Percentiles rank a stretch among this genome's conserved stretches.
These are phyloP conservation scores for Chlamydomonas reinhardtii DNA, from an alignment of 163 green algal genomes.

Conservation along the genomic window DNA sequence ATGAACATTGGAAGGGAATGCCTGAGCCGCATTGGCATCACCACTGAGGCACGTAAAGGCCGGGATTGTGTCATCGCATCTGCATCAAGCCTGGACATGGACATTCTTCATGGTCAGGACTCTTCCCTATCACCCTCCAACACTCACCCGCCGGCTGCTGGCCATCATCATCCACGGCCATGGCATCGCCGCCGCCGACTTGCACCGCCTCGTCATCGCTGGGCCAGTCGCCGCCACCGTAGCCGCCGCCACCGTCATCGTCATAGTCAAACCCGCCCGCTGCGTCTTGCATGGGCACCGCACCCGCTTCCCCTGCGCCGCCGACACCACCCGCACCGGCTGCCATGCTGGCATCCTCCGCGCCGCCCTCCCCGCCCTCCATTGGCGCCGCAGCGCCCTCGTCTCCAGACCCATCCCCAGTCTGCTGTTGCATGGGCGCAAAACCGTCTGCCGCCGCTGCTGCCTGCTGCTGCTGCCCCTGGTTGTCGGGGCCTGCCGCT, in stretches of 20 bases:
- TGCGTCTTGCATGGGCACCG: not conserved
- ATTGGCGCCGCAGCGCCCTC: too few species aligned
- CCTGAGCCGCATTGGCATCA: too few species aligned
- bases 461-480: not conserved
- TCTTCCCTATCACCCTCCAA: too few species aligned
- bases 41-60: too few species aligned
- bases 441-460: not conserved
- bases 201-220: not conserved
- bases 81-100: too few species aligned
- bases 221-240: not conserved
- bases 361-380: not conserved
- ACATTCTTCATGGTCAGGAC: too few species aligned
- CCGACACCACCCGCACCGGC: too few species aligned
- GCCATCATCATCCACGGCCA: not conserved
- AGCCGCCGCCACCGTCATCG: conserved; percentile 4
- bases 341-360: not conserved
- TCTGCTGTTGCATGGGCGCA: too few species aligned
- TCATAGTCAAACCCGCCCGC: not conserved
- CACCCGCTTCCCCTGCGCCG: not conserved
- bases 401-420: too few species aligned
- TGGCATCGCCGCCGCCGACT: not conserved
- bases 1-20: too few species aligned
- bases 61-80: too few species aligned
- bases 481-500: too few species aligned
- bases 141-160: not conserved